Conservation (phyloP, 768 basidiomycete species). For the Leucocoprinus birnbaumii region DNA sequence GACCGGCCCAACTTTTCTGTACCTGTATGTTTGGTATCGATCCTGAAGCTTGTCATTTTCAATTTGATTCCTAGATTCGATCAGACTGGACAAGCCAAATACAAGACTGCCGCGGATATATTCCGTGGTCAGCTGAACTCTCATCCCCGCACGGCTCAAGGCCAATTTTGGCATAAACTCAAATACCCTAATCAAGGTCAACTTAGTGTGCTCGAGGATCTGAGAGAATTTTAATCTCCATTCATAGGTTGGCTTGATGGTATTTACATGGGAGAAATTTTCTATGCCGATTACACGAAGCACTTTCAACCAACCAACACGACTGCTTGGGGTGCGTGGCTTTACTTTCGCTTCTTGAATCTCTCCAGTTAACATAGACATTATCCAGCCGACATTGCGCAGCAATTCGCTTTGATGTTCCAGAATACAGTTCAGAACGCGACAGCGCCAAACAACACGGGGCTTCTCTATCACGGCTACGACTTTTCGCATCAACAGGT, state of each 20-base stretch:
- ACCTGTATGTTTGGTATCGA: slow-evolving; percentile 25
- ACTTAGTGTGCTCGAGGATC: no score
- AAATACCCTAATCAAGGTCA: slow-evolving; percentile 40
- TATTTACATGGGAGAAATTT: slow-evolving; percentile 44
- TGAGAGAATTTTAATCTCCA: no score
- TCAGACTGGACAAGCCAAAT: slow-evolving; percentile 31
- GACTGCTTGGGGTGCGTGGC: slow-evolving; percentile 35
- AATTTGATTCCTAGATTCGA: slow-evolving; percentile 31
- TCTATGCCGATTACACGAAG: slow-evolving; percentile 39
- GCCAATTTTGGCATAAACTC: slow-evolving; percentile 46
- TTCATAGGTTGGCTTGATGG: slow-evolving; percentile 46
- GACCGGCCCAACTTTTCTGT: slow-evolving; percentile 37
- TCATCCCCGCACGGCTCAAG: slow-evolving; percentile 42
- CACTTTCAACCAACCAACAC: slow-evolving; percentile 30
- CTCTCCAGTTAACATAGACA: background rate
- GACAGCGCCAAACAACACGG: slow-evolving; percentile 34
- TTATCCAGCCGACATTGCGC: slow-evolving; percentile 32
- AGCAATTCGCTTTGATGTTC: slow-evolving; percentile 42
- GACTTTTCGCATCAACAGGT: slow-evolving; percentile 38
- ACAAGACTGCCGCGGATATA: slow-evolving; percentile 37
- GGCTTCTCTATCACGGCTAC: slow-evolving; percentile 48
- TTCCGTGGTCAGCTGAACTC: slow-evolving; percentile 35
- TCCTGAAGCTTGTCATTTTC: background rate
- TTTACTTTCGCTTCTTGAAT: slow-evolving; percentile 10
- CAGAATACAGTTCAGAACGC: slow-evolving; percentile 37